Base-by-base conservation (phyloP, 2,329 filamentous ascomycete species). In the Bimuria novae-zelandiae region DNA sequence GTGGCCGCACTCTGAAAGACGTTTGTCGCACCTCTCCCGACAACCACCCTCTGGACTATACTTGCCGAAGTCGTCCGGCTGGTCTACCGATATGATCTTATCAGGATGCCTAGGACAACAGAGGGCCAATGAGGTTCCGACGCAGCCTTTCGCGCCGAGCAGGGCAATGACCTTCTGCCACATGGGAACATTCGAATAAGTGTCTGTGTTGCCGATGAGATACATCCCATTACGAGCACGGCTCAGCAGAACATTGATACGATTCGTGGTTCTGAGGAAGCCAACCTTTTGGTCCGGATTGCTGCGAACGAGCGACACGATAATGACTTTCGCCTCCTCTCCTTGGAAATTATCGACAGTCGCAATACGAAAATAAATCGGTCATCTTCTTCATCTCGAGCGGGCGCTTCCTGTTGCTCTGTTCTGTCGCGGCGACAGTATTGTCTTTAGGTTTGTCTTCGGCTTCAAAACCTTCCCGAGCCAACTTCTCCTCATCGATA, bases 341-440 rank as follows among this genome's bases (percentile, higher is more conserved):
- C 89, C 89, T 61, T 92, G 88, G 50, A 90, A 92, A 57, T 91
- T 92, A 67, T 90, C 87, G 0, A 90, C 81, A 0, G 86, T 90
- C 0, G 87, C 85, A 0, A 87, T 69, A 4, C 66, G 42, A 2
- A 70, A 44, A 4, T n/a, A 64, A 16, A 4, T 70, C 62, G 14
- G 47, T 55, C 4, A 68, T 46, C 8, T 59, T 54, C 16, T 60
- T 69, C 54, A 62, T 67, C n/a, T 62, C 52, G 0, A 70, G 30
- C 4, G 60, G 16, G 17, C 46, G 58, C 14, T 53, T 52, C 5
- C 44, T 52, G n/a, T 63, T 43, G 10, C 41, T 7, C 3, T 56
- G 50, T 12, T 23, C 44, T 8, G 2, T 32, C n/a, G 17, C 23
- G 4, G 37, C 22, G 0, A 7, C 17, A 10, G 35, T 11, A 14